A percentile compares a stretch with the other conserved stretches of the same genome.
These are phyloP conservation scores for Ceratocystis ficicola DNA, from an alignment of 2,329 filamentous ascomycete species.

Conservation along the genomic window DNA sequence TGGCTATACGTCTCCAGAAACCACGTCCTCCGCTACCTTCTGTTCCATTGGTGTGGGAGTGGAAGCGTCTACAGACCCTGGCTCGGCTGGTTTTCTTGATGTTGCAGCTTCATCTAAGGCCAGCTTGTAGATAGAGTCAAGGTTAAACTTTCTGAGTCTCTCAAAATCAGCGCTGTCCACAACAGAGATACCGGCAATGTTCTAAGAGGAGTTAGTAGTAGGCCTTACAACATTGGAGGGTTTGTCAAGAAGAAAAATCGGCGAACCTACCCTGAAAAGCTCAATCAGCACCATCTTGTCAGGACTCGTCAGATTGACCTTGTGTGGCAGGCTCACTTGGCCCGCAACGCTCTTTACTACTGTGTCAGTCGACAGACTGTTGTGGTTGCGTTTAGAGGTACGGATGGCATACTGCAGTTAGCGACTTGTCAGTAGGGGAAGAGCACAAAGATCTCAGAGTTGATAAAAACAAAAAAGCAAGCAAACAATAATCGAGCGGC, in stretches of 20 bases:
- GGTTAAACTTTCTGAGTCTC: constrained; percentile 61
- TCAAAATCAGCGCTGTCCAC: constrained; percentile 60
- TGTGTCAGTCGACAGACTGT: constrained; percentile 50
- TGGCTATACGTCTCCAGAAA: neutral
- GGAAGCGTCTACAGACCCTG: neutral
- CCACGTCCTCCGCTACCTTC: neutral
- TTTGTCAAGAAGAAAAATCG: neutral
- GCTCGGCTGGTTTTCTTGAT: neutral
- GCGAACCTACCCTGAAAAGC: constrained; percentile 40
- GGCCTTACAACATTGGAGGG: too few relatives aligned
- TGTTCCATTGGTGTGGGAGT: neutral
- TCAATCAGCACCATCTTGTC: constrained; percentile 71
- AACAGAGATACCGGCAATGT: constrained; percentile 66
- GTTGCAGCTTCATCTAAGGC: constrained; percentile 15
- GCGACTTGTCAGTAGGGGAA: constrained; percentile 1
- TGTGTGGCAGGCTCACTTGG: constrained; percentile 54
- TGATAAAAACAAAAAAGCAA: neutral
- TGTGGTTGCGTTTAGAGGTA: constrained; percentile 63
- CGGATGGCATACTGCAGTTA: constrained; percentile 66
- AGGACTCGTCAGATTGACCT: constrained; percentile 64
- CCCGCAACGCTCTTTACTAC: constrained; percentile 61
- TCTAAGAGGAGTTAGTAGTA: constrained; percentile 35
- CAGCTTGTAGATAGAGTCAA: constrained; percentile 56
- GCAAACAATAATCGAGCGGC: neutral
- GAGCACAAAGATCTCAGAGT: neutral